These are phyloP conservation scores for Macroventuria anomochaeta DNA, from an alignment of 2,329 filamentous ascomycete species.

Conservation along the genomic window DNA sequence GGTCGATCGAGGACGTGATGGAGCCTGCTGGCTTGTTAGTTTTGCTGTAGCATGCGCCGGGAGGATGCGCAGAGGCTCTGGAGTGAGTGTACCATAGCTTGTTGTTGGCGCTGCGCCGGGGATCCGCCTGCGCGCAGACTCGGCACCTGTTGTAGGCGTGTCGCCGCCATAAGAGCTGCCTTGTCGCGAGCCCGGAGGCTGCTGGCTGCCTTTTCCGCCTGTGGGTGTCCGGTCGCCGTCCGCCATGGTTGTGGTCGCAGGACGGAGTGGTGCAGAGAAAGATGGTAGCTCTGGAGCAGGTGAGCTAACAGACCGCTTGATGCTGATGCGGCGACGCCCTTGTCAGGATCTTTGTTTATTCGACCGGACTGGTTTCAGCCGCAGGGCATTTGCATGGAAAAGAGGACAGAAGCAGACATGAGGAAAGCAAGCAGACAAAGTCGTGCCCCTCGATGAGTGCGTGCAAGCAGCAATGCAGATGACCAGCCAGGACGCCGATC, in stretches of 20 bases:
- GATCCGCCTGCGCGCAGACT: conserved; percentile 41
- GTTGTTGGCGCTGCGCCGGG: conserved; percentile 36
- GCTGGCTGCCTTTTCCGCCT: conserved; percentile 32
- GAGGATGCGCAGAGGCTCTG: not conserved
- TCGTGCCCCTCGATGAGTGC: conserved; percentile 24
- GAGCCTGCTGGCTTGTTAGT: conserved; percentile 37
- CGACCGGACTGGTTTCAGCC: conserved; percentile 23
- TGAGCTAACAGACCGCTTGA: conserved; percentile 12
- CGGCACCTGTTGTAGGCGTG: conserved; percentile 32
- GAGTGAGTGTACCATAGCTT: conserved; percentile 42
- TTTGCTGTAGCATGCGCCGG: not conserved
- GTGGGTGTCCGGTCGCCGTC: conserved; percentile 38
- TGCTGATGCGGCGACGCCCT: conserved; percentile 11
- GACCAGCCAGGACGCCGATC: conserved; percentile 23
- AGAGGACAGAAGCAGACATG: conserved; percentile 13
- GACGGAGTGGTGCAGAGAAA: conserved; percentile 17
- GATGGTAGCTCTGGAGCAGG: not conserved
- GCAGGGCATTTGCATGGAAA: conserved; percentile 16
- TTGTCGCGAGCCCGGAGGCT: conserved; percentile 33
- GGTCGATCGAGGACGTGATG: conserved; percentile 44
- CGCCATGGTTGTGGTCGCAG: conserved; percentile 33
- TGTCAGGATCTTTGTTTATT: conserved; percentile 20
- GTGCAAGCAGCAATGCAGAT: conserved; percentile 31
- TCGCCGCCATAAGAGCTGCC: conserved; percentile 36
- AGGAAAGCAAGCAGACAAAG: conserved; percentile 8